Evolutionary conservation across 305 asterid genomes (phyloP).

Genomic region (Solanum hybrid): DNA sequence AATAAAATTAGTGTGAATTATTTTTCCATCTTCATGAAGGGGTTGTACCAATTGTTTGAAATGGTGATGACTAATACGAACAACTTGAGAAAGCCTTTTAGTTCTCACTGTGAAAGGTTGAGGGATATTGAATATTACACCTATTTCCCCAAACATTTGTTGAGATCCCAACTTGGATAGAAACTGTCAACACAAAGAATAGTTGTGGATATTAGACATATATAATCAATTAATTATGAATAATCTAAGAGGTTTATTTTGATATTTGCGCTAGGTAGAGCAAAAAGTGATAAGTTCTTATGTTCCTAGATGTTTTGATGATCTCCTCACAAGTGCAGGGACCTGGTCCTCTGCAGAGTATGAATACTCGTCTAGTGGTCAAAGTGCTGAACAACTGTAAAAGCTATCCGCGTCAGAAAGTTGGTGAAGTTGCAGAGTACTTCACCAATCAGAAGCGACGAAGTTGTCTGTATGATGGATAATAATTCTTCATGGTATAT

Average conservation of each 20-base stretch:
- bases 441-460: too few relatives aligned
- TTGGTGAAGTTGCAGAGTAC: too few relatives aligned
- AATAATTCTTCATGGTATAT: too few relatives aligned
- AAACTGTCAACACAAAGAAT: slow-evolving; percentile 36
- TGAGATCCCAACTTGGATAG: slow-evolving; percentile 50
- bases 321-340: too few relatives aligned
- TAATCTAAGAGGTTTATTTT: background rate
- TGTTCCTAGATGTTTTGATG: too few relatives aligned
- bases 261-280: background rate
- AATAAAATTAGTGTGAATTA: slow-evolving; percentile 55
- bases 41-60: slow-evolving; percentile 88
- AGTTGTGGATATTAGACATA: background rate
- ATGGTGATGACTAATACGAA: slow-evolving; percentile 80
- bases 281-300: too few relatives aligned
- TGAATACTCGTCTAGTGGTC: too few relatives aligned
- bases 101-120: slow-evolving; percentile 95
- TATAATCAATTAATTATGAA: background rate
- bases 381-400: too few relatives aligned
- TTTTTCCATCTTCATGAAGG: slow-evolving; percentile 52
- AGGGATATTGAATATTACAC: slow-evolving; percentile 79
- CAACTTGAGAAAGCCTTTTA: slow-evolving; percentile 83
- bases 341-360: too few relatives aligned
- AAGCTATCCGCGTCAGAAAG: too few relatives aligned
- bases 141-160: slow-evolving; percentile 81
- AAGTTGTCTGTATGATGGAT: too few relatives aligned